Evolutionary conservation across 352 stramenopile species (phyloP), one percentile per base, ranked within the genome.

Genomic region (Pythium biforme): DNA sequence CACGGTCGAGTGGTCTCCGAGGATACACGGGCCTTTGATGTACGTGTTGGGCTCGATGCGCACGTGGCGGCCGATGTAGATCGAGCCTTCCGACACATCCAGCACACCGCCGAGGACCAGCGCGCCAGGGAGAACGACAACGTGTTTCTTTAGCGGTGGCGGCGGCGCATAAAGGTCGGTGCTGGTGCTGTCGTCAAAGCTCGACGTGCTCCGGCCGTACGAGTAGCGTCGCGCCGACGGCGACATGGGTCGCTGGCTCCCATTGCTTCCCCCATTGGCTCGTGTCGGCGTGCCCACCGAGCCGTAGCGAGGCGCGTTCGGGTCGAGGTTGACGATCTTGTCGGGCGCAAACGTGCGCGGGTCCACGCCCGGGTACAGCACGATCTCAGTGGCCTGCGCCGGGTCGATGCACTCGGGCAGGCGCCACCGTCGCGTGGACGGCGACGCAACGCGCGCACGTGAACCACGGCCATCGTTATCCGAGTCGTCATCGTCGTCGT

Each of bases 21-120:
- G 88, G 66, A 92, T 87, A 10, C 78, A 75, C 0, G 83, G 83
- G n/a, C 83, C 83, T 61, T 90, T 90, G 52, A 93, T 79, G 62
- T 76, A 79, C 53, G 88, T 74, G 34, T 86, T 77, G 0, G 82
- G 75, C 45, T 93, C 81, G n/a, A 93, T 74, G 7, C 79, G 72
- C 31, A 80, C 79, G 52, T 85, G 74, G 55, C 72, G 74, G 0
- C 81, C 81, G 27, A 91, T 77, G 41, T 76, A 73, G 27, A 93
- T 85, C 9, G 82, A 89, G 2, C 84, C 81, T 23, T 88, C 74
- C 0, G 80, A 84, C 23, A 92, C 75, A 48, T 91, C 82, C 40
- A 93, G 85, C 23, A 74, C 79, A 1, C 82, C 84, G 34, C 82
- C 81, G 1, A 90, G 62, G 17, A 92, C 66, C 22, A 79, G 49